Conservation (phyloP, 192 early-diverging fungal species). For the Entomortierella lignicola region DNA sequence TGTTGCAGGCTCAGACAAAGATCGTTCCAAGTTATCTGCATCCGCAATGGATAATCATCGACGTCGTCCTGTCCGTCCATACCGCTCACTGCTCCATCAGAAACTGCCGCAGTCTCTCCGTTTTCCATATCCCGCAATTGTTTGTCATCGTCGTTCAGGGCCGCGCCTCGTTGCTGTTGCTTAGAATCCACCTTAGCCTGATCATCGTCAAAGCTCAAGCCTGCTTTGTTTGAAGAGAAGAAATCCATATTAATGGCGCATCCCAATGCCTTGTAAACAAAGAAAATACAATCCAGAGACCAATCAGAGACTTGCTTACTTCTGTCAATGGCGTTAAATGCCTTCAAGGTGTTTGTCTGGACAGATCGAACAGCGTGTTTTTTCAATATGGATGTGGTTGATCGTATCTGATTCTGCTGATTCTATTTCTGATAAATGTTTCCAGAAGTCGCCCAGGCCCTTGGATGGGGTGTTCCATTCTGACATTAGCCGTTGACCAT, state of each 20-base stretch:
- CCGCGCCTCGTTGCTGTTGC: not conserved
- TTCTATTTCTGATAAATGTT: conserved; percentile 8
- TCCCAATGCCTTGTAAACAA: conserved; percentile 1
- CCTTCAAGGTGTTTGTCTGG: not conserved
- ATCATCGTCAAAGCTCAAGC: conserved; percentile 3
- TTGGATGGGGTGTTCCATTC: conserved; percentile 14
- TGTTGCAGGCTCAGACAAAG: not conserved
- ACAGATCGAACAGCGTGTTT: conserved; percentile 11
- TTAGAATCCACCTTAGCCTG: conserved; percentile 3
- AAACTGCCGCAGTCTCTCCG: not conserved
- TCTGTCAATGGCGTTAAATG: conserved; percentile 24
- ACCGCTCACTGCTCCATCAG: not conserved
- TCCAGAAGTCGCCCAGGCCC: conserved; percentile 18
- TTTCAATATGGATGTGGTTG: conserved; percentile 2
- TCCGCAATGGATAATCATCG: conserved; percentile 4
- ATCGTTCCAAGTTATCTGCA: not conserved
- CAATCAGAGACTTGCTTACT: conserved; percentile 7
- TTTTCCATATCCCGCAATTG: not conserved
- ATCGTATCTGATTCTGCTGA: conserved; percentile 6
- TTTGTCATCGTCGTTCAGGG: not conserved
- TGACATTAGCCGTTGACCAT: conserved; percentile 5
- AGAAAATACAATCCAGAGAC: conserved; percentile 1
- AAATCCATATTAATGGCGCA: not conserved
- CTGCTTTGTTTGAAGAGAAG: conserved; percentile 1
- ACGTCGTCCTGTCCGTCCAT: conserved; percentile 3